A percentile compares a stretch with the other conserved stretches of the same genome.
Evolutionary conservation across 139 green algal species (phyloP).

Genomic region (Closterium sp.): DNA sequence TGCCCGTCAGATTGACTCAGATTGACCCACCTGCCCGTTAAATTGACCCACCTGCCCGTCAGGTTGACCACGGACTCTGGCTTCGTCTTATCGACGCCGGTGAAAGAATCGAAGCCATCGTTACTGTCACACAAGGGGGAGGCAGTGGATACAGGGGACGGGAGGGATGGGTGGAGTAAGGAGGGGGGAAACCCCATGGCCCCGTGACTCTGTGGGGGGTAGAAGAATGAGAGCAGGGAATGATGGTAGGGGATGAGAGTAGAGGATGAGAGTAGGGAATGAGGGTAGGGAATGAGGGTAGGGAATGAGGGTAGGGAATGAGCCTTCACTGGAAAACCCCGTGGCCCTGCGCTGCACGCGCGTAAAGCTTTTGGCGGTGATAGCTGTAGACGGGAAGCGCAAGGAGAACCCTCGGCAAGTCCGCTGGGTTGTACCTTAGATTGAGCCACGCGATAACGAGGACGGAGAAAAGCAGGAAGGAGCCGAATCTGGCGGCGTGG

Average conservation of each 20-base stretch:
- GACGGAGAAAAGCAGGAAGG: conserved; percentile 32
- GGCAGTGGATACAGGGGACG: too few relatives aligned
- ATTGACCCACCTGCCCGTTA: background rate
- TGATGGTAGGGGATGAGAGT: too few relatives aligned
- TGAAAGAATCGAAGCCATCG: conserved; percentile 89
- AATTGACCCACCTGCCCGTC: conserved; percentile 38
- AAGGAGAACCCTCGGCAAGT: too few relatives aligned
- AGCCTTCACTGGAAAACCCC: background rate
- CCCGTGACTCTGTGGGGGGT: too few relatives aligned
- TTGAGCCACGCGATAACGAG: conserved; percentile 46
- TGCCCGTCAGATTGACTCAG: background rate
- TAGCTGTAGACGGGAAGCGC: too few relatives aligned
- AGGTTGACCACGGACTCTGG: conserved; percentile 93
- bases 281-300: background rate
- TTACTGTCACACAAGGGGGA: conserved; percentile 71
- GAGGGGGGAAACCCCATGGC: too few relatives aligned
- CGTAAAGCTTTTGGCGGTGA: too few relatives aligned
- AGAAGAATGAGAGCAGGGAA: too few relatives aligned
- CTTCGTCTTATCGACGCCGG: conserved; percentile 87
- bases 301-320: background rate
- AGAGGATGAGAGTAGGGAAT: background rate
- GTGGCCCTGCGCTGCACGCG: too few relatives aligned
- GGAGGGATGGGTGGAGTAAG: too few relatives aligned
- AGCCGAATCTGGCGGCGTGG: conserved; percentile 7
- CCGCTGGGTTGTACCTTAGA: conserved; percentile 13